Conservation (phyloP, 2,329 filamentous ascomycete genomes). For the Sporothrix euskadiensis region DNA sequence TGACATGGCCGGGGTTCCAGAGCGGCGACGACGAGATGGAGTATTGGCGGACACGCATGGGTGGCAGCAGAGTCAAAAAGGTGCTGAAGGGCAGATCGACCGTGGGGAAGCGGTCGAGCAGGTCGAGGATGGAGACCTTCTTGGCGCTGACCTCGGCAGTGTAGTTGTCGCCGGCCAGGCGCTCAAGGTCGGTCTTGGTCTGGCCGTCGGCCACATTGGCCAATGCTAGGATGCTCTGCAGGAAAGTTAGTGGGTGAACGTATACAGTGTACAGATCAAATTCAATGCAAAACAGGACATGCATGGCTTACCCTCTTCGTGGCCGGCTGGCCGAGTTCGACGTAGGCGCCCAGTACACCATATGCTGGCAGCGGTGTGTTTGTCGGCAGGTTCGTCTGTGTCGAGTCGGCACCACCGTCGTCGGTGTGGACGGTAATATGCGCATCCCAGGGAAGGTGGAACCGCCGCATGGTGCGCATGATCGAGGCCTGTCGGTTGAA, state of each 20-base stretch:
- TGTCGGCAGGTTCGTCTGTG: conserved; percentile 48
- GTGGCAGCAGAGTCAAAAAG: conserved; percentile 64
- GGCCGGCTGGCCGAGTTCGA: conserved; percentile 70
- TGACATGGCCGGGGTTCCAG: conserved; percentile 47
- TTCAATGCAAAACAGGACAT: background rate
- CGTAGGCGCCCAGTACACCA: conserved; percentile 66
- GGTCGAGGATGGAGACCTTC: conserved; percentile 57
- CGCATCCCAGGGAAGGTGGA: conserved; percentile 68
- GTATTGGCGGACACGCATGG: conserved; percentile 53
- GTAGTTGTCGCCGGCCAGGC: conserved; percentile 42
- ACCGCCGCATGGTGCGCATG: conserved; percentile 61
- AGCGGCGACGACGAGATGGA: conserved; percentile 75
- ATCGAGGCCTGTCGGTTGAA: conserved; percentile 66
- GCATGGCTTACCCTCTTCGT: conserved; percentile 43
- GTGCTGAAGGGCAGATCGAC: conserved; percentile 58
- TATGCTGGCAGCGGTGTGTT: conserved; percentile 59
- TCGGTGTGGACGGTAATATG: conserved; percentile 59
- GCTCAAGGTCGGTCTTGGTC: conserved; percentile 45
- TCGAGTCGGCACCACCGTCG: conserved; percentile 55
- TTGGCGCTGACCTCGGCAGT: conserved; percentile 18
- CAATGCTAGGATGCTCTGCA: conserved; percentile 44
- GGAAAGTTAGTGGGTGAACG: background rate
- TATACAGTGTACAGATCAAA: background rate
- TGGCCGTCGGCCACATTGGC: conserved; percentile 36
- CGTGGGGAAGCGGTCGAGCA: conserved; percentile 58